These are phyloP conservation scores for Verticillium nonalfalfae DNA, from an alignment of 2,329 filamentous ascomycete species.

Conservation along the genomic window DNA sequence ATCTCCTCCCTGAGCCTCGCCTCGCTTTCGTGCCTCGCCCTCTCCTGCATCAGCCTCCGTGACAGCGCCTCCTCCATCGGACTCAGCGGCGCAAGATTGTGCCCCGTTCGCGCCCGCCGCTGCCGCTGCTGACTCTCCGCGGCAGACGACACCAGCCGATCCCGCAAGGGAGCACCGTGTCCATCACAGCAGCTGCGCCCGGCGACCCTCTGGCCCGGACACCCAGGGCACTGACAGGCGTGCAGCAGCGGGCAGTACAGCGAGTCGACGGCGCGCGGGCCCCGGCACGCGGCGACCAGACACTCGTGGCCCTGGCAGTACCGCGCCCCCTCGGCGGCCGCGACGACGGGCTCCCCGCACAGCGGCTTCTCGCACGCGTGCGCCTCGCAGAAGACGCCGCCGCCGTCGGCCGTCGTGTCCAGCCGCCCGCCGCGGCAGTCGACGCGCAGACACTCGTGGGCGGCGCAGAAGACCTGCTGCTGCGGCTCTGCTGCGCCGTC, in stretches of 20 bases:
- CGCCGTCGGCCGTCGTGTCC: background rate
- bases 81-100: background rate
- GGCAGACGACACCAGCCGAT: background rate
- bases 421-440: background rate
- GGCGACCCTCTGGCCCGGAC: background rate
- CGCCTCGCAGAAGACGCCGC: conserved; percentile 1
- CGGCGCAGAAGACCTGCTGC: conserved; percentile 2
- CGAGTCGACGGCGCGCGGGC: background rate
- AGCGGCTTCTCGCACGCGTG: conserved; percentile 6
- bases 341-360: background rate
- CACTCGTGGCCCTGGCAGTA: conserved; percentile 10
- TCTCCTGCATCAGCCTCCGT: conserved; percentile 8
- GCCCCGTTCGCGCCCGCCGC: background rate
- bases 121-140: background rate
- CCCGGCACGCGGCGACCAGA: background rate
- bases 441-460: conserved; percentile 6
- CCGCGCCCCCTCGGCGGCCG: background rate
- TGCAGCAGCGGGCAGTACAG: conserved; percentile 7
- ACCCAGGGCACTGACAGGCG: conserved; percentile 4
- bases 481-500: background rate
- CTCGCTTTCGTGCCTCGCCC: conserved; percentile 3
- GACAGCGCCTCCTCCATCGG: conserved; percentile 10
- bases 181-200: conserved; percentile 1
- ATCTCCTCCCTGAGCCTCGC: conserved; percentile 2
- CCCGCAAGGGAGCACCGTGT: conserved; percentile 5